A percentile compares a stretch with the other conserved stretches of the same genome.
Evolutionary conservation across 768 basidiomycete species (phyloP).

Genomic region (Phlegmacium glaucopus): DNA sequence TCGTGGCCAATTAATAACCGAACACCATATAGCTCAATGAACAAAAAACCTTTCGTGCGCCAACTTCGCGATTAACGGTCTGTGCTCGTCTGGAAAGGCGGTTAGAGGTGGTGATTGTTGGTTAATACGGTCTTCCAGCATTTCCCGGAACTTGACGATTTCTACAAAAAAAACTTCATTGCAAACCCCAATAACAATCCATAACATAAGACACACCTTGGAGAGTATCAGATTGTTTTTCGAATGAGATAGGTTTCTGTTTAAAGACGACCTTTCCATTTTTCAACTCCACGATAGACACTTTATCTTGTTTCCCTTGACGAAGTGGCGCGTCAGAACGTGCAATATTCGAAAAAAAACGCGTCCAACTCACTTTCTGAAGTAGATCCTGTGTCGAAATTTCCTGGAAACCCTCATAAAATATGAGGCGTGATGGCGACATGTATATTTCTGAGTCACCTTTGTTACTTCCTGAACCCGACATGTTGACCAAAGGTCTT

Average conservation of each 20-base stretch:
- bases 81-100: conserved; percentile 64
- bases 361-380: conserved; percentile 31
- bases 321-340: conserved; percentile 24
- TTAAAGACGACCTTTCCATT: conserved; percentile 75
- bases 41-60: conserved; percentile 75
- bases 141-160: conserved; percentile 72
- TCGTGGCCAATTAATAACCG: background rate
- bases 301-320: conserved; percentile 37
- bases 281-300: conserved; percentile 58
- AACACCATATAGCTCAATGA: conserved; percentile 2
- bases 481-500: conserved; percentile 33
- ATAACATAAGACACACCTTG: conserved; percentile 49
- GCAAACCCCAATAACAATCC: conserved; percentile 7
- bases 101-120: conserved; percentile 47
- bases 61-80: conserved; percentile 75
- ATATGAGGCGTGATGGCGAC: background rate
- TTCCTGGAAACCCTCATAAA: conserved; percentile 7
- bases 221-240: conserved; percentile 79
- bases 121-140: conserved; percentile 56
- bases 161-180: conserved; percentile 37
- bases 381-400: conserved; percentile 4
- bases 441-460: conserved; percentile 18
- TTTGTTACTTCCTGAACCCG: conserved; percentile 31
- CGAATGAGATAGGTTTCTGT: conserved; percentile 71
- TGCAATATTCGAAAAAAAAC: conserved; percentile 8